Evolutionary conservation across 2,329 filamentous ascomycete species (phyloP).

Genomic region (Penicillium sp.): DNA sequence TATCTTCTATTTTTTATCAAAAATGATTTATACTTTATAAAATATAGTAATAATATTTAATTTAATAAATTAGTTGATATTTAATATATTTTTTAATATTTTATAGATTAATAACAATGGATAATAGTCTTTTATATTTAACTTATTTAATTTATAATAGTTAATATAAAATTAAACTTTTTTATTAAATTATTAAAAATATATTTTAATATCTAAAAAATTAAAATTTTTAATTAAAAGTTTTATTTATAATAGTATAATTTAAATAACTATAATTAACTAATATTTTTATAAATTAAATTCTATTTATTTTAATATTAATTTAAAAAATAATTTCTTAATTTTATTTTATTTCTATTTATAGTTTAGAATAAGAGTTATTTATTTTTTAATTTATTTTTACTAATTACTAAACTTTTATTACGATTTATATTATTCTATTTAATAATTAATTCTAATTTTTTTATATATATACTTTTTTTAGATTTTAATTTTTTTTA

Average conservation of each 20-base stretch:
- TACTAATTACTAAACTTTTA: too few relatives aligned
- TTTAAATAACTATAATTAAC: neutral
- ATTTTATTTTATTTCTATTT: too few relatives aligned
- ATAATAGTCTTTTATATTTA: slow-evolving; percentile 8
- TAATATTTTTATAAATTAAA: neutral
- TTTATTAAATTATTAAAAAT: slow-evolving; percentile 2
- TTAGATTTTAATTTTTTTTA: too few relatives aligned
- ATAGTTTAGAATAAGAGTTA: too few relatives aligned
- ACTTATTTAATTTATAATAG: slow-evolving; percentile 7
- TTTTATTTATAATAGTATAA: neutral
- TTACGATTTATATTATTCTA: too few relatives aligned
- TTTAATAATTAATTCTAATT: too few relatives aligned
- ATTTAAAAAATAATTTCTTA: too few relatives aligned
- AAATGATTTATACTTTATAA: neutral
- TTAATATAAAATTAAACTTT: slow-evolving; percentile 3
- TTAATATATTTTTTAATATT: slow-evolving; percentile 5
- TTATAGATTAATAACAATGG: slow-evolving; percentile 5
- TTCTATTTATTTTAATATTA: neutral
- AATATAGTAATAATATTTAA: slow-evolving; percentile 16
- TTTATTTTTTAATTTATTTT: too few relatives aligned
- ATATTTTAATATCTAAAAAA: neutral
- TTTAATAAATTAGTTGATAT: slow-evolving; percentile 13
- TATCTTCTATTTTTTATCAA: slow-evolving; percentile 33
- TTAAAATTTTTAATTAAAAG: neutral
- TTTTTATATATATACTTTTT: too few relatives aligned